These are phyloP conservation scores for Cryphonectria naterciae DNA, from an alignment of 2,329 filamentous ascomycete species.

Conservation along the genomic window DNA sequence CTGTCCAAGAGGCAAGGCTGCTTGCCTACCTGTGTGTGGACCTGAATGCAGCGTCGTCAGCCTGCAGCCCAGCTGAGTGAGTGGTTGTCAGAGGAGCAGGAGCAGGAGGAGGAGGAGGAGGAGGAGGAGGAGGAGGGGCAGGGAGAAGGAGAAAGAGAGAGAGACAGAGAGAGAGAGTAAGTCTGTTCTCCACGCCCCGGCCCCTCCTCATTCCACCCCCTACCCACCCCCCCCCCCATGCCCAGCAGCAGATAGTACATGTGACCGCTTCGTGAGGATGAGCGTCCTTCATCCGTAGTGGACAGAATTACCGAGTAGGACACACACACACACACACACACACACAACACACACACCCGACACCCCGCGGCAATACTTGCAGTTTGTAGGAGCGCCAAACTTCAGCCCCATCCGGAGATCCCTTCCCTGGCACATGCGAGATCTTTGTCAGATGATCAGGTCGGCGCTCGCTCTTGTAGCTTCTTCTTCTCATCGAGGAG, in stretches of 20 bases:
- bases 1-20: conserved; percentile 13
- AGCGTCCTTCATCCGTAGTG: background rate
- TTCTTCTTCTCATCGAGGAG: background rate
- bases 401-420: conserved; percentile 6
- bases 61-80: conserved; percentile 22
- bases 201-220: background rate
- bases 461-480: background rate
- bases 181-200: background rate
- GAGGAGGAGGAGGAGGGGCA: too few relatives aligned
- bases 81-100: background rate
- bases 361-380: conserved; percentile 5
- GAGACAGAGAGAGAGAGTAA: background rate
- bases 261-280: background rate
- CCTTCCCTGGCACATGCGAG: background rate
- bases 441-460: conserved; percentile 1
- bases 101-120: too few relatives aligned
- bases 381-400: conserved; percentile 15
- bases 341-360: too few relatives aligned
- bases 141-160: too few relatives aligned
- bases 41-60: background rate
- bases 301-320: background rate
- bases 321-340: background rate
- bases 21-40: background rate
- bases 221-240: background rate
- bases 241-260: background rate